phyloP scores from a whole-genome alignment of 2,329 filamentous ascomycete genomes.

The Alternaria brassicae region DNA sequence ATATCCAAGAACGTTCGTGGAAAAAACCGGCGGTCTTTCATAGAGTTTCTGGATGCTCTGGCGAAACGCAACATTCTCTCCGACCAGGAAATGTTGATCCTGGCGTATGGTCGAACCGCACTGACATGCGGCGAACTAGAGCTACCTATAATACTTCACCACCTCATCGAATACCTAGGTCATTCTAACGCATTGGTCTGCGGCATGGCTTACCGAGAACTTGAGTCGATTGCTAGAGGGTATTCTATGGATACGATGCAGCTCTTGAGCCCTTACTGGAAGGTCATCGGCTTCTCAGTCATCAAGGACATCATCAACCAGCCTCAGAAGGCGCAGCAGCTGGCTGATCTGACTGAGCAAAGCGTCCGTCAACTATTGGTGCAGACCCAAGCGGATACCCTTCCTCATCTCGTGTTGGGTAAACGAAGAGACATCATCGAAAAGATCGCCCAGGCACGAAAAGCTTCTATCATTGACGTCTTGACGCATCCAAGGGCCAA shows the following conservation, averaged over 20 bases:
- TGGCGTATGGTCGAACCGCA: constrained; percentile 86
- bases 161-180: constrained; percentile 85
- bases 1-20: constrained; percentile 58
- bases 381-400: constrained; percentile 77
- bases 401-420: constrained; percentile 85
- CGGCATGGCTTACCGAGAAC: constrained; percentile 82
- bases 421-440: constrained; percentile 79
- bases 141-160: constrained; percentile 82
- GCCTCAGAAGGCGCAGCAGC: constrained; percentile 80
- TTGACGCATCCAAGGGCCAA: constrained; percentile 65
- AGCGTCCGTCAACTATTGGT: constrained; percentile 76
- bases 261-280: constrained; percentile 88
- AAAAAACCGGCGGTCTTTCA: constrained; percentile 72
- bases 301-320: constrained; percentile 81
- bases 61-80: constrained; percentile 72
- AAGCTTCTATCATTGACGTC: constrained; percentile 64
- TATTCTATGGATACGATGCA: constrained; percentile 68
- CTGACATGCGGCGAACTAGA: constrained; percentile 78
- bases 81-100: constrained; percentile 81
- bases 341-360: constrained; percentile 82
- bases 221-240: constrained; percentile 74
- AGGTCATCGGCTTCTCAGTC: constrained; percentile 78
- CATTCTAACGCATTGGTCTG: constrained; percentile 81
- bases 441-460: constrained; percentile 76
- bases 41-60: constrained; percentile 75